phyloP scores from a whole-genome alignment of 805 yeast genomes.

The Saccharomycopsis microspora region DNA sequence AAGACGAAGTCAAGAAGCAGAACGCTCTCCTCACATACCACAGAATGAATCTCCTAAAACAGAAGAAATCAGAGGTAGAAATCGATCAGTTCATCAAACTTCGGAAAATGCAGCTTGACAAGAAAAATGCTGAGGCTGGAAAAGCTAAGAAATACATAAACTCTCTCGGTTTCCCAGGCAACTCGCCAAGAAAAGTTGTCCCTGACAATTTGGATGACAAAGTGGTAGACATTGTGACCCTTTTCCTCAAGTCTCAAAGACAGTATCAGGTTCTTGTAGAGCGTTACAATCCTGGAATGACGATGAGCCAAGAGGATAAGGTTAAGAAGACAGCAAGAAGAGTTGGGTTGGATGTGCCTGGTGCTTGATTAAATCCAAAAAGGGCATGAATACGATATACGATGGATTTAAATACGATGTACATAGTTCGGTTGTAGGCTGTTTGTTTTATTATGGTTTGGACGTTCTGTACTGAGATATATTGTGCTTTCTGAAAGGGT shows the following conservation, averaged over 20 bases:
- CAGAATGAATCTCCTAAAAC: conserved; percentile 32
- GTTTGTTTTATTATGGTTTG: no score
- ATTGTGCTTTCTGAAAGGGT: no score
- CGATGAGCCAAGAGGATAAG: conserved; percentile 66
- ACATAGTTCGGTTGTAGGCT: no score
- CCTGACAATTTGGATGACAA: conserved; percentile 1
- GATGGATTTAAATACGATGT: no score
- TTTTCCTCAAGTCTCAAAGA: conserved; percentile 62
- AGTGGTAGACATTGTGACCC: conserved; percentile 35
- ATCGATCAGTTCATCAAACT: neutral
- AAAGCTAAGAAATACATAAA: neutral
- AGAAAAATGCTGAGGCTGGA: neutral
- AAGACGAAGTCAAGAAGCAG: conserved; percentile 31
- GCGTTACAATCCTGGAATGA: conserved; percentile 78
- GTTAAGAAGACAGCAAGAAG: conserved; percentile 71
- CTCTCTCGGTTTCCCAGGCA: conserved; percentile 2
- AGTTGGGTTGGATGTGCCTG: conserved; percentile 76
- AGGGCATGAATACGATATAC: no score
- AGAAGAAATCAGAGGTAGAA: conserved; percentile 22
- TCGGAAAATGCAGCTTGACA: neutral
- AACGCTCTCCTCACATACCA: conserved; percentile 37
- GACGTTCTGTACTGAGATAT: no score
- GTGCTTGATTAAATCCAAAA: conserved; percentile 11
- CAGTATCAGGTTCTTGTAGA: conserved; percentile 68
- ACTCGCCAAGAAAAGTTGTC: neutral